A percentile compares a stretch with the other conserved stretches of the same genome.
Conservation (phyloP, 2,329 filamentous ascomycete genomes). For the Albophoma yamanashiensis region DNA sequence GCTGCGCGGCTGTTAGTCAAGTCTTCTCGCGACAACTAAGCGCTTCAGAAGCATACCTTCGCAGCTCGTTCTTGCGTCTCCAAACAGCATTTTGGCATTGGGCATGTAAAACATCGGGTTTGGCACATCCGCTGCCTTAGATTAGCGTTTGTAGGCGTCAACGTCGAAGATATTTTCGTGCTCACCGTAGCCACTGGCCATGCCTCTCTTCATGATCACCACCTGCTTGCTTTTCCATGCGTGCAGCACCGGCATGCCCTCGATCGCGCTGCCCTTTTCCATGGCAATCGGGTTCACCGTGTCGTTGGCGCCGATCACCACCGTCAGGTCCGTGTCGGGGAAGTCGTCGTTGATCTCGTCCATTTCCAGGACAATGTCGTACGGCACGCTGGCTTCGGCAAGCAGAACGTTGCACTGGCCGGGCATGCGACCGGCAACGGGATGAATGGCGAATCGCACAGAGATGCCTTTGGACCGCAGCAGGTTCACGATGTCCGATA, state of each 20-base stretch:
- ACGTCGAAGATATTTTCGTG: not conserved
- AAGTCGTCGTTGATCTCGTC: constrained; percentile 96
- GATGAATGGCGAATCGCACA: constrained; percentile 83
- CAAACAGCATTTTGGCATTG: constrained; percentile 83
- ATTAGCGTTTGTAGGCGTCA: constrained; percentile 6
- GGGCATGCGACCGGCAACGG: constrained; percentile 84
- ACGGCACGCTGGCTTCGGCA: constrained; percentile 78
- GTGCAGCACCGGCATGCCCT: constrained; percentile 85
- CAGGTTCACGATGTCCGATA: constrained; percentile 68
- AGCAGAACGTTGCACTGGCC: constrained; percentile 88
- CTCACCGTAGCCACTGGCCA: constrained; percentile 78
- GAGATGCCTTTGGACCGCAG: constrained; percentile 67
- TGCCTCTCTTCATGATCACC: constrained; percentile 84
- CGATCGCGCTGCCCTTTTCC: constrained; percentile 73
- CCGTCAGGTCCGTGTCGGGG: constrained; percentile 69
- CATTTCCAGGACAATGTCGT: constrained; percentile 91
- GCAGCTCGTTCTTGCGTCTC: constrained; percentile 75
- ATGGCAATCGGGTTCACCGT: constrained; percentile 86
- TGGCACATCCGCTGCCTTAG: constrained; percentile 60
- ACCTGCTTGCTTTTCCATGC: constrained; percentile 93
- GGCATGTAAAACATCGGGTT: constrained; percentile 95
- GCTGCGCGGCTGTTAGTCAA: constrained; percentile 3
- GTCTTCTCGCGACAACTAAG: too few species aligned
- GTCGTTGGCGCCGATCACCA: constrained; percentile 88
- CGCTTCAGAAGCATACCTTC: constrained; percentile 46